These are phyloP conservation scores for Simplicillium aogashimaense DNA, from an alignment of 2,329 filamentous ascomycete species.

Conservation along the genomic window DNA sequence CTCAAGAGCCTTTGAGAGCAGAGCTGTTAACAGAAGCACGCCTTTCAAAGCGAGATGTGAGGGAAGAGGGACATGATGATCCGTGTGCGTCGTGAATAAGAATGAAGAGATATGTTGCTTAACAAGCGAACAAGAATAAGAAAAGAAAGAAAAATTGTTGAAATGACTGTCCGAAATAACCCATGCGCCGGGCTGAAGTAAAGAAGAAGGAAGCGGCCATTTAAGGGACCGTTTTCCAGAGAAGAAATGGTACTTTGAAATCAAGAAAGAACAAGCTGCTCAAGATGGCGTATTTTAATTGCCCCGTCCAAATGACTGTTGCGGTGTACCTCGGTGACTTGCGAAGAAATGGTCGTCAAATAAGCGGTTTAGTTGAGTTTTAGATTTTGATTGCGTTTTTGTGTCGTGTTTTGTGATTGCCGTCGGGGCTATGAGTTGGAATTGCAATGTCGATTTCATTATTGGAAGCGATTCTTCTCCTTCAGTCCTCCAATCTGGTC, in stretches of 20 bases:
- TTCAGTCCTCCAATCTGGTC: slow-evolving; percentile 89
- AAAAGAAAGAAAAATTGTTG: slow-evolving; percentile 1
- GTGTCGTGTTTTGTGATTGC: not conserved
- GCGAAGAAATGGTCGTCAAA: slow-evolving; percentile 8
- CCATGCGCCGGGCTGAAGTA: too few relatives aligned
- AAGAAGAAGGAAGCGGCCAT: too few relatives aligned
- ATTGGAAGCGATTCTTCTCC: slow-evolving; percentile 57
- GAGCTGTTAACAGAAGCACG: too few relatives aligned
- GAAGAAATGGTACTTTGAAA: not conserved
- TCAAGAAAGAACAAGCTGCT: not conserved
- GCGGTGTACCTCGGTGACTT: slow-evolving; percentile 1
- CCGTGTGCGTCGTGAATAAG: not conserved
- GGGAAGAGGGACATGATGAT: too few relatives aligned
- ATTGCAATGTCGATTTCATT: too few relatives aligned
- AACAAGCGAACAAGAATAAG: slow-evolving; percentile 1
- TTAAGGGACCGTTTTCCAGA: too few relatives aligned
- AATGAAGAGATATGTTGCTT: slow-evolving; percentile 2
- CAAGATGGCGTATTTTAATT: too few relatives aligned
- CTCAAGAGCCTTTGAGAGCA: too few relatives aligned
- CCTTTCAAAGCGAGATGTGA: too few relatives aligned
- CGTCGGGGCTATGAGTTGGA: slow-evolving; percentile 1
- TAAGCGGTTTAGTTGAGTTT: slow-evolving; percentile 4
- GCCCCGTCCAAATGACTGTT: slow-evolving; percentile 2
- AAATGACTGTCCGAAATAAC: too few relatives aligned
- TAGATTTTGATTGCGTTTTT: slow-evolving; percentile 3